Evolutionary conservation across 1,284 basidiomycete genomes (phyloP).

Genomic region (Heterobasidion occidentale): DNA sequence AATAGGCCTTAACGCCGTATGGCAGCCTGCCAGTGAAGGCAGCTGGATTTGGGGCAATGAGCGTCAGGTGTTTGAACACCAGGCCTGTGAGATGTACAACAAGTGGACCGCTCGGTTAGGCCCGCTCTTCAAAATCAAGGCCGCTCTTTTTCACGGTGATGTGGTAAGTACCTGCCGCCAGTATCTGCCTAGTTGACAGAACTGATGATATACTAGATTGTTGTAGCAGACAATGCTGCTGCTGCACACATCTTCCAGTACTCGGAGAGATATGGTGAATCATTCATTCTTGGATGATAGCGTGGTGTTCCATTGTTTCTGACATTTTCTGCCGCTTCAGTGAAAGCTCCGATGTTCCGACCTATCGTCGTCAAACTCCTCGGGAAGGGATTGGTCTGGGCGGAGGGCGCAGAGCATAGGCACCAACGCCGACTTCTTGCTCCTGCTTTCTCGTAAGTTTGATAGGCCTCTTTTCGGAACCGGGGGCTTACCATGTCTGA

Average conservation of each 20-base stretch:
- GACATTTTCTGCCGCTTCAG: neutral
- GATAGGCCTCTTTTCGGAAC: neutral
- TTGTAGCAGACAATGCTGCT: neutral
- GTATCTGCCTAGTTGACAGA: neutral
- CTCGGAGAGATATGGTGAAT: neutral
- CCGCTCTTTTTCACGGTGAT: neutral
- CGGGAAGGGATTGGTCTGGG: neutral
- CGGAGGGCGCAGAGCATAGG: neutral
- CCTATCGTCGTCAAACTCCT: neutral
- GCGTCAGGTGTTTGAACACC: neutral
- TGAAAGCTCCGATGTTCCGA: neutral
- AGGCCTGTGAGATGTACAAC: neutral
- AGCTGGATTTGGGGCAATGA: neutral
- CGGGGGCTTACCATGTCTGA: neutral
- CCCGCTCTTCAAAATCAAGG: neutral
- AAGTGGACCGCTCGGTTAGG: neutral
- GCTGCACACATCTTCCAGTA: neutral
- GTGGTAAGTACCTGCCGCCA: neutral
- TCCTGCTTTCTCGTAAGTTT: neutral
- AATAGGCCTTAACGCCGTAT: too few species aligned
- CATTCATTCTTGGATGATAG: neutral
- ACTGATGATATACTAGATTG: neutral
- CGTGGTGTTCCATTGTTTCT: too few species aligned
- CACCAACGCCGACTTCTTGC: neutral
- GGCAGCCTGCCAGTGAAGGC: neutral